phyloP scores from a whole-genome alignment of 139 green algal genomes.

The Microglena sp. region DNA sequence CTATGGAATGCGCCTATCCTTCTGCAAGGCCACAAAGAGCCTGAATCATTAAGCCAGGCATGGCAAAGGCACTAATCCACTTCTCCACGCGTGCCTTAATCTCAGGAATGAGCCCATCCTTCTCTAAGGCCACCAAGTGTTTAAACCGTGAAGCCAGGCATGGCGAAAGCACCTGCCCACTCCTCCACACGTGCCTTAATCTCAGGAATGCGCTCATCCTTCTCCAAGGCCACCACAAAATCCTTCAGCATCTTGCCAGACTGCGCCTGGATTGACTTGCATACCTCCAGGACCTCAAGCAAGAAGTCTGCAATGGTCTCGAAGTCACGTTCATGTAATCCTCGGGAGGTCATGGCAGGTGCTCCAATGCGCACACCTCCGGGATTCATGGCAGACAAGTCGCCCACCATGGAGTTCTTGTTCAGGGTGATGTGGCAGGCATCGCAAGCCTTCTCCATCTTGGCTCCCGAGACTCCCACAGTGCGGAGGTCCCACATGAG shows the following conservation, averaged over 20 bases:
- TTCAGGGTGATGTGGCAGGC: slow-evolving; percentile 95
- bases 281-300: slow-evolving; percentile 54
- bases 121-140: too few relatives aligned
- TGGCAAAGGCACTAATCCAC: slow-evolving; percentile 35
- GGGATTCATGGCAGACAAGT: slow-evolving; percentile 78
- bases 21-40: too few relatives aligned
- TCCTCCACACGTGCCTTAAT: slow-evolving; percentile 37
- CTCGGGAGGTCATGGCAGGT: slow-evolving; percentile 90
- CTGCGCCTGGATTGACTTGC: slow-evolving; percentile 64
- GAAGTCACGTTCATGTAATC: slow-evolving; percentile 84
- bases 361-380: slow-evolving; percentile 91
- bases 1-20: too few relatives aligned
- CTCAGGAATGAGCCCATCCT: slow-evolving; percentile 28
- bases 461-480: slow-evolving; percentile 60
- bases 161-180: slow-evolving; percentile 36
- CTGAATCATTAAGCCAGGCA: slow-evolving; percentile 37
- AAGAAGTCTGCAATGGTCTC: slow-evolving; percentile 76
- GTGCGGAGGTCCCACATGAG: slow-evolving; percentile 81
- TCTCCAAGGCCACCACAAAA: slow-evolving; percentile 45
- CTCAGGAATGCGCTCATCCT: slow-evolving; percentile 24
- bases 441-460: slow-evolving; percentile 87
- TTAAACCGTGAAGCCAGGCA: slow-evolving; percentile 36
- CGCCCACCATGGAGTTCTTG: slow-evolving; percentile 93
- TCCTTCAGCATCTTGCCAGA: slow-evolving; percentile 81
- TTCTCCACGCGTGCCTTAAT: slow-evolving; percentile 37